phyloP scores from a whole-genome alignment of 83 land plant species.

The Picea mariana region DNA sequence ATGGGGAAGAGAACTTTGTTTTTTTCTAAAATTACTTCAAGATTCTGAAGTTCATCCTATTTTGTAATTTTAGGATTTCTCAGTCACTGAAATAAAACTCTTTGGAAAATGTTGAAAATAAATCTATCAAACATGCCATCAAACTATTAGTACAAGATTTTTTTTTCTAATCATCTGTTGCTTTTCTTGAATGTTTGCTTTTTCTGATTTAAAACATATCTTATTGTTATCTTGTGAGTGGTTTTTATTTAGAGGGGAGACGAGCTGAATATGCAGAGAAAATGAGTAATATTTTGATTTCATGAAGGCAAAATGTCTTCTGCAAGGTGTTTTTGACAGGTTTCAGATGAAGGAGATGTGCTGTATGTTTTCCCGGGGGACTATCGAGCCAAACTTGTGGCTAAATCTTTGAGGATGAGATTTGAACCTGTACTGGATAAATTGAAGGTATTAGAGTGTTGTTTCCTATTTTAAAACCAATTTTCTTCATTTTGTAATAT shows the following conservation, averaged over 20 bases:
- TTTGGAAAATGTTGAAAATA: background rate
- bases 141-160: background rate
- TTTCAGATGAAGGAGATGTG: conserved; percentile 99
- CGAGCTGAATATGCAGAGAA: conserved; percentile 10
- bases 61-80: background rate
- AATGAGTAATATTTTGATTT: conserved; percentile 24
- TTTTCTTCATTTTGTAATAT: background rate
- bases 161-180: background rate
- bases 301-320: conserved; percentile 25
- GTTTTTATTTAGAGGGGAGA: background rate
- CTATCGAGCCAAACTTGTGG: conserved; percentile 77
- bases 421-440: conserved; percentile 87
- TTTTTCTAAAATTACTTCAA: background rate
- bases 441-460: conserved; percentile 59
- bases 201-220: background rate
- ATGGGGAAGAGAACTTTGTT: no score
- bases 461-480: conserved; percentile 10
- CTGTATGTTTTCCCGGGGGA: conserved; percentile 91
- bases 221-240: background rate
- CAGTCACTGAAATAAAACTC: background rate
- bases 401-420: conserved; percentile 82
- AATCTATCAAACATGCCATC: background rate
- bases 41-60: background rate
- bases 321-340: conserved; percentile 62
- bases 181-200: background rate